Base-by-base conservation (phyloP, 495 filamentous ascomycete genomes). In the Neurospora sublineolata region DNA sequence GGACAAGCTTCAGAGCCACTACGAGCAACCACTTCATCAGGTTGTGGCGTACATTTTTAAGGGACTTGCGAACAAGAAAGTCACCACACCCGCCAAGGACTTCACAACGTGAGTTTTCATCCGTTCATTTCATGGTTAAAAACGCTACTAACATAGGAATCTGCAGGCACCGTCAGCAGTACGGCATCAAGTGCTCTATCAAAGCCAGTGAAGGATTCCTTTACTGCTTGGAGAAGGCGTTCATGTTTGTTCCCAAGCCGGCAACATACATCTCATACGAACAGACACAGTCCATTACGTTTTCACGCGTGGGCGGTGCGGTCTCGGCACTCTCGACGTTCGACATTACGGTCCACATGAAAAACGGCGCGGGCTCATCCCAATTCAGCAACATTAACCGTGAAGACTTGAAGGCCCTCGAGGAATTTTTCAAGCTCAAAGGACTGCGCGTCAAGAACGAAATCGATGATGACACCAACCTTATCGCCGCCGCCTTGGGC, bases 321-420 rank as follows among this genome's bases (percentile, higher is more conserved):
- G 88, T 98, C 37, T 96, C 94, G 10, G 94, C 96, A 23, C 92
- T 93, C 75, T 90, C 95, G 68, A 99, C 96, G 1, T 99, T 99
- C 73, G 96, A 99, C 77, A 97, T 99, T 72, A 93, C 93, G 0
- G 89, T 99, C 67, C 90, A 89, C 41, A 83, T 97, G 82, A 98
- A 97, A 85, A 84, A 80, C 72, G 82, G 85, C 27, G 83, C 87
- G 42, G 91, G 90, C 23, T 92, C 97, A 75, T 91, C 94, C 73
- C 93, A 97, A 76, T 98, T 99, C 83, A 97, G 93, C 82, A 99
- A 99, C 82, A 98, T 99, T 81, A 99, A 98, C 78, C 92, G 94
- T 70, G 96, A 99, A 85, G 95, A 99, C 76, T 92, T 98, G 83
- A 90, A 94, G 80, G 92, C 93, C 7, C 88, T 99, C 4, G 95